phyloP scores from a whole-genome alignment of 108 stramenopile genomes.

The Cyclotella cryptica region DNA sequence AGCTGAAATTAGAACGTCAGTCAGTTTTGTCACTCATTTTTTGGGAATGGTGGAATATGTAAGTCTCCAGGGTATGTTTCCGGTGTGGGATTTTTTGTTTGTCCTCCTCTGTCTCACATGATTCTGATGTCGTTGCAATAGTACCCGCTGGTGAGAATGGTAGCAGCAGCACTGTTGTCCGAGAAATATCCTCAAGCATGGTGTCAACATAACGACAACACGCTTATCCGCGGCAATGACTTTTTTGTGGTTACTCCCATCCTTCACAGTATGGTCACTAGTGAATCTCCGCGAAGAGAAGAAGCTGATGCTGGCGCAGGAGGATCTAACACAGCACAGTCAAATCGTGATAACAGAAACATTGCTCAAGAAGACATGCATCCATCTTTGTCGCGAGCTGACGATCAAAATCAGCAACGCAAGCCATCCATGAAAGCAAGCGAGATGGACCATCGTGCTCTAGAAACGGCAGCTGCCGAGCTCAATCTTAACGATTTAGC shows the following conservation, averaged over 20 bases:
- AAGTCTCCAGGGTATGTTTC: not conserved
- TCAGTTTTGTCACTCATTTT: slow-evolving; percentile 46
- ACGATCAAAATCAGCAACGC: not conserved
- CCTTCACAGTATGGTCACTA: slow-evolving; percentile 30
- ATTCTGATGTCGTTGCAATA: not conserved
- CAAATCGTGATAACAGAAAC: slow-evolving; percentile 5
- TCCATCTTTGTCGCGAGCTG: not conserved
- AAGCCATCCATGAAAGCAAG: slow-evolving; percentile 3
- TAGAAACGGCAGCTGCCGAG: slow-evolving; percentile 20
- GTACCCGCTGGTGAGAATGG: slow-evolving; percentile 34
- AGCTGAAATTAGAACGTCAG: slow-evolving; percentile 44
- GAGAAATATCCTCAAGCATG: slow-evolving; percentile 35
- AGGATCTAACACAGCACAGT: slow-evolving; percentile 14
- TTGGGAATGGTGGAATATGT: slow-evolving; percentile 49
- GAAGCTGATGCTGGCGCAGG: slow-evolving; percentile 54
- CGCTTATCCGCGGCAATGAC: slow-evolving; percentile 1
- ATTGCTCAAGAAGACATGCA: slow-evolving; percentile 4
- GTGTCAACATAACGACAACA: slow-evolving; percentile 7
- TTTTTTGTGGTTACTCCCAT: slow-evolving; percentile 29
- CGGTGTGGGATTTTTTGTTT: not conserved
- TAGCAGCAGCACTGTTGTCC: slow-evolving; percentile 30
- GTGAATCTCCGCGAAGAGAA: slow-evolving; percentile 1
- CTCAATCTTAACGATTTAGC: slow-evolving; percentile 16
- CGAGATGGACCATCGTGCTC: slow-evolving; percentile 24
- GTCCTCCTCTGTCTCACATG: not conserved